These are phyloP conservation scores for Verruconis gallopava DNA, from an alignment of 2,329 filamentous ascomycete species.

Conservation along the genomic window DNA sequence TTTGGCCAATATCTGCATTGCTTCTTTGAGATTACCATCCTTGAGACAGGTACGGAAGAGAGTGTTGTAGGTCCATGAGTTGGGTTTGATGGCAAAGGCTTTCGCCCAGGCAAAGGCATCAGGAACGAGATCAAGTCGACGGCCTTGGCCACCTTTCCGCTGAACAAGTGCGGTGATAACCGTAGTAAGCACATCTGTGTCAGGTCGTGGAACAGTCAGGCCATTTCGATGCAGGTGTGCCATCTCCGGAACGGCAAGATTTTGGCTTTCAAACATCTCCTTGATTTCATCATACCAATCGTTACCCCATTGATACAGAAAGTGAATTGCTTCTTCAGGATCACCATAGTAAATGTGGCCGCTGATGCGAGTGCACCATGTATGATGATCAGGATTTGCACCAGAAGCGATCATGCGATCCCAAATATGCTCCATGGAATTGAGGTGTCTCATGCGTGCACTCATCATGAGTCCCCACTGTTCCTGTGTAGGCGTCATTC, in stretches of 20 bases:
- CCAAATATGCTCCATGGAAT: constrained; percentile 57
- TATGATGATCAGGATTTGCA: constrained; percentile 46
- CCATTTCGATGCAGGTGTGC: constrained; percentile 10
- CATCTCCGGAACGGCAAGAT: not conserved
- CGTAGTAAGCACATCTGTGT: constrained; percentile 54
- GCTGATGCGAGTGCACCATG: constrained; percentile 60
- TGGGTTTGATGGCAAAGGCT: constrained; percentile 31
- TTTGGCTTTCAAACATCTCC: not conserved
- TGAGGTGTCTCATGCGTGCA: constrained; percentile 45
- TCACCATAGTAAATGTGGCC: constrained; percentile 46
- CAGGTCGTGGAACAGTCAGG: constrained; percentile 42
- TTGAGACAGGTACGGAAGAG: constrained; percentile 50
- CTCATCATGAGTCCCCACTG: constrained; percentile 65
- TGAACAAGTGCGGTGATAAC: constrained; percentile 47
- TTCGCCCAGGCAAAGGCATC: constrained; percentile 30
- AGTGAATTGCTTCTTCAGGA: not conserved
- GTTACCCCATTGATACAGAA: not conserved
- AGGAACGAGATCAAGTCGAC: constrained; percentile 21
- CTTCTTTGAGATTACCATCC: constrained; percentile 34
- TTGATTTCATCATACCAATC: constrained; percentile 1
- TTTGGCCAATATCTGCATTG: constrained; percentile 39
- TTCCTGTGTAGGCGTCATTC: constrained; percentile 44
- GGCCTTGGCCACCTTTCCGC: constrained; percentile 28
- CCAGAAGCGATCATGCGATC: constrained; percentile 44
- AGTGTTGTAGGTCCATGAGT: constrained; percentile 49